A percentile compares a stretch with the other conserved stretches of the same genome.
Evolutionary conservation across 331 rosid species (phyloP).

Genomic region (Spiraea crenata): DNA sequence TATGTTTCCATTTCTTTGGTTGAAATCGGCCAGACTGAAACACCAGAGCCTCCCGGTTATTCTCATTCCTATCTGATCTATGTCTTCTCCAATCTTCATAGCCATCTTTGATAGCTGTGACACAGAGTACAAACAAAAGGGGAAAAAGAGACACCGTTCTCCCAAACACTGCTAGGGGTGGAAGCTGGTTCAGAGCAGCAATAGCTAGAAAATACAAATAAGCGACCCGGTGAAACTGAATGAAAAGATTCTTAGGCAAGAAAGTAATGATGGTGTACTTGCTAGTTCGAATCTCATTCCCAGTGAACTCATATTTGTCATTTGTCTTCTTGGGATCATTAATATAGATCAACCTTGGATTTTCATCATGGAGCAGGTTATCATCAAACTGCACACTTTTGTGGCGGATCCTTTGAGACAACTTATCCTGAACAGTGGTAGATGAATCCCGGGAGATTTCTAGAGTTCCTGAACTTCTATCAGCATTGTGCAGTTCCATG

Average conservation of each 20-base stretch:
- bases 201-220: conserved; percentile 88
- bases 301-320: conserved; percentile 78
- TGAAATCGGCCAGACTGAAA: conserved; percentile 55
- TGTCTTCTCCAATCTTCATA: conserved; percentile 96
- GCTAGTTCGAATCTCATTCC: conserved; percentile 82
- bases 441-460: conserved; percentile 44
- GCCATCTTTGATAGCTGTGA: conserved; percentile 89
- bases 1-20: conserved; percentile 61
- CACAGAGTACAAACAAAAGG: conserved; percentile 75
- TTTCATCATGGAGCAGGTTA: conserved; percentile 41
- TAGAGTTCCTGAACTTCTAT: conserved; percentile 29
- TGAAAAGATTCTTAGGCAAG: conserved; percentile 79
- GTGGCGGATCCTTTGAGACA: conserved; percentile 51
- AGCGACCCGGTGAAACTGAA: conserved; percentile 87
- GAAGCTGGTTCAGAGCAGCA: conserved; percentile 92
- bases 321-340: conserved; percentile 68
- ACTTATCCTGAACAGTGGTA: conserved; percentile 38
- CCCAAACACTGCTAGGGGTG: conserved; percentile 88
- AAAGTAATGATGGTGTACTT: conserved; percentile 73
- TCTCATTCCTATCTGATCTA: conserved; percentile 78
- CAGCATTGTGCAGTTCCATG: conserved; percentile 63
- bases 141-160: conserved; percentile 85
- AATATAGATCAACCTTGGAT: conserved; percentile 67
- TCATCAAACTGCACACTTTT: conserved; percentile 70
- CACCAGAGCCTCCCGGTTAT: conserved; percentile 70